Evolutionary conservation across 2,329 filamentous ascomycete species (phyloP), one percentile per base, ranked within the genome.

Genomic region (Mariannaea elegans): DNA sequence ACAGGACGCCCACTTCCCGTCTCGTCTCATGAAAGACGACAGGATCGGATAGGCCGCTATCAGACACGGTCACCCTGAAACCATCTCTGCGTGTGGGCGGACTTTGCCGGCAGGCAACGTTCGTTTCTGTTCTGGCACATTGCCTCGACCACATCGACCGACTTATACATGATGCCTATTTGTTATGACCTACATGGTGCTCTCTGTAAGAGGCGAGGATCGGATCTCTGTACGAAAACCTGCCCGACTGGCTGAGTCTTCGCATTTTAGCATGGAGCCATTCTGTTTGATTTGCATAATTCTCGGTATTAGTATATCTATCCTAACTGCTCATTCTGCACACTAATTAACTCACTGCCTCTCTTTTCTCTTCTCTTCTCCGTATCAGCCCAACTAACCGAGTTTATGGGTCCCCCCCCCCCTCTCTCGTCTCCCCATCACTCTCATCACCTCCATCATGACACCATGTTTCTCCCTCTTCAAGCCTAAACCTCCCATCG

Each of bases 361-460:
- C 27, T 12, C 27, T 31, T 12, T 12, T 36, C 32, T 36, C 32
- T 36, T 36, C 4, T 36, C 32, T 10, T 8, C 5, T 9, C 10
- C 12, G 24, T 36, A 36, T 19, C n/a, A 39, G 36, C 16, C 36
- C 36, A 39, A 44, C 50, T 32, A 53, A 45, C 50, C 50, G 50
- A 45, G 50, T 45, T 45, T 39, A 53, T 45, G 38, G 39, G 39
- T 24, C 24, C 50, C 38, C 31, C 21, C 16, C 36, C 12, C 16
- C 36, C 12, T 6, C 16, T 3, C 41, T n/a, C 19, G 12, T 3
- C 5, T 5, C 6, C 9, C 18, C 39, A 44, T 23, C 14, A 6
- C 19, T 13, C 18, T 24, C 18, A 24, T 18, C 13, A 31, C 13
- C 24, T 16, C 21, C 39, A 29, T 8, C 24, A 45, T 27, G 42